Conservation (phyloP, 1,139 yeast species). For the Saccharomyces hybrid region DNA sequence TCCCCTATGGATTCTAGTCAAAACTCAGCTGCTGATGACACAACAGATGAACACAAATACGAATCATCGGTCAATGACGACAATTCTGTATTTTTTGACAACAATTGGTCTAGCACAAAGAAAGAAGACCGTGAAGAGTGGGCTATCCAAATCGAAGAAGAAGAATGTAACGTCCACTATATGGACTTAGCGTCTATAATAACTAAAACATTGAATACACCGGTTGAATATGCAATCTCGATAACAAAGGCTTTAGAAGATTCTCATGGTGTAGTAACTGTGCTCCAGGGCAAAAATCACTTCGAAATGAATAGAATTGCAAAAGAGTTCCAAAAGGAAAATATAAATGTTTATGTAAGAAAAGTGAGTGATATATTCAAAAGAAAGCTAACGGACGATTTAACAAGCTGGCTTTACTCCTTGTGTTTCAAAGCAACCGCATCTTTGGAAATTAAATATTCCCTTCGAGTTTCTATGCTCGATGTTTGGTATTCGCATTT, state of each 20-base stretch:
- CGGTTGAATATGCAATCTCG: conserved; percentile 23
- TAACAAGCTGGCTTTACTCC: conserved; percentile 22
- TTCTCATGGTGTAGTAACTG: conserved; percentile 17
- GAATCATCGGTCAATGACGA: conserved; percentile 5
- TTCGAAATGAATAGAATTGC: conserved; percentile 15
- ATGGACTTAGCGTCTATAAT: conserved; percentile 24
- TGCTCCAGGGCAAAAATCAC: conserved; percentile 18
- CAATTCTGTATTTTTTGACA: neutral
- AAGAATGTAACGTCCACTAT: conserved; percentile 22
- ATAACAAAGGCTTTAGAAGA: conserved; percentile 16
- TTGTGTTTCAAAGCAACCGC: conserved; percentile 9
- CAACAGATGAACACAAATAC: conserved; percentile 1
- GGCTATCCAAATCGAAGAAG: conserved; percentile 25
- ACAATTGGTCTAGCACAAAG: conserved; percentile 5
- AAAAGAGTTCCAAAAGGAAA: conserved; percentile 17
- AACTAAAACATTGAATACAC: conserved; percentile 20
- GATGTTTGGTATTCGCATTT: conserved; percentile 22
- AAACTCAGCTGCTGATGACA: neutral
- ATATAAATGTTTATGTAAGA: conserved; percentile 18
- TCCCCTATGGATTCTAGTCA: conserved; percentile 2
- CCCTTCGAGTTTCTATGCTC: conserved; percentile 22
- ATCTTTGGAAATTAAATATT: conserved; percentile 10
- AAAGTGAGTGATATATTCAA: conserved; percentile 21
- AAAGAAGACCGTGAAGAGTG: conserved; percentile 8
- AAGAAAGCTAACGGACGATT: conserved; percentile 19